These are phyloP conservation scores for Blakeslea trispora DNA, from an alignment of 371 early-diverging fungal genomes.

Conservation along the genomic window DNA sequence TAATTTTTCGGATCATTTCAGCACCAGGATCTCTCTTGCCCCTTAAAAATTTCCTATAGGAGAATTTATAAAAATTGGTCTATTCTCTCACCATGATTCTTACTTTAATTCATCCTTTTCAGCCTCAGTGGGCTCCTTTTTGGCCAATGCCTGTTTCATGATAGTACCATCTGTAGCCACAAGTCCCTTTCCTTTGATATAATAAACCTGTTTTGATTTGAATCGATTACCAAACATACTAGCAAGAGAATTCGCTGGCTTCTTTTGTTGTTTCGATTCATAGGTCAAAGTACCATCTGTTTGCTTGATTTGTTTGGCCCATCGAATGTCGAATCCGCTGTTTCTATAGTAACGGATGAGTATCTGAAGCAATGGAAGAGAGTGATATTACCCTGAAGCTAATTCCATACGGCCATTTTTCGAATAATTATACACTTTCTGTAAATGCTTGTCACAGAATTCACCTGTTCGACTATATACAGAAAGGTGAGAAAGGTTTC, in stretches of 20 bases:
- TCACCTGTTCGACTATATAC: constrained; percentile 36
- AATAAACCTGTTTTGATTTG: constrained; percentile 29
- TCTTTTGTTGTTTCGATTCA: constrained; percentile 12
- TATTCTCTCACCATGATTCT: neutral
- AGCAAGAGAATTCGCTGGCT: constrained; percentile 2
- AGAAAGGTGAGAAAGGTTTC: too few relatives aligned
- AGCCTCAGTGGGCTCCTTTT: constrained; percentile 5
- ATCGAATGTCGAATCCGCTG: constrained; percentile 39
- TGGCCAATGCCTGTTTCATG: constrained; percentile 12
- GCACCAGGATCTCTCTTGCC: constrained; percentile 44
- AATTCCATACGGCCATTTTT: constrained; percentile 49
- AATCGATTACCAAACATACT: constrained; percentile 2
- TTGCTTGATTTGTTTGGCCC: constrained; percentile 24
- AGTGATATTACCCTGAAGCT: constrained; percentile 51
- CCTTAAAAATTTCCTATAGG: constrained; percentile 36
- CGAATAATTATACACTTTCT: constrained; percentile 29
- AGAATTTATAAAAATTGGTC: neutral
- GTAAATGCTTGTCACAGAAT: constrained; percentile 44
- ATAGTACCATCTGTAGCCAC: constrained; percentile 31
- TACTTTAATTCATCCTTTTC: constrained; percentile 16
- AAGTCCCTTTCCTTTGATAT: constrained; percentile 28
- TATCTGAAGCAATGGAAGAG: too few relatives aligned
- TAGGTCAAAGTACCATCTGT: constrained; percentile 14
- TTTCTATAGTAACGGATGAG: constrained; percentile 23
- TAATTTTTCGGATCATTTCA: constrained; percentile 41